phyloP scores from a whole-genome alignment of 2,329 filamentous ascomycete species.

The Alternaria triticimaculans region DNA sequence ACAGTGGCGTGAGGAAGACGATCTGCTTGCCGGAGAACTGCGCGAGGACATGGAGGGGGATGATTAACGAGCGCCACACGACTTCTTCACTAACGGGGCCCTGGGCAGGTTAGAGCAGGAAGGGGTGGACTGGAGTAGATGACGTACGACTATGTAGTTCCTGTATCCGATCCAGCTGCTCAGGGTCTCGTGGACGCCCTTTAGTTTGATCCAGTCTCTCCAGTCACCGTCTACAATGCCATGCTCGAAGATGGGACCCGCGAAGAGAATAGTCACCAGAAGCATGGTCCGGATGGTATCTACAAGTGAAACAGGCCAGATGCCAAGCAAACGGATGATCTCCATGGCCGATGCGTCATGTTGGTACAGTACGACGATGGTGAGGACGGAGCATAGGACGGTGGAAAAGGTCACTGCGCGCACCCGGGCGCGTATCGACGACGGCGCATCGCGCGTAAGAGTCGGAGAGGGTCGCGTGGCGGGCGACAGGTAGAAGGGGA shows the following conservation, averaged over 20 bases:
- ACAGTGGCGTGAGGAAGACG: constrained; percentile 81
- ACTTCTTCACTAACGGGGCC: constrained; percentile 92
- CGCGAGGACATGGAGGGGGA: constrained; percentile 81
- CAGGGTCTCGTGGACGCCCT: constrained; percentile 63
- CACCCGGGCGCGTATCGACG: constrained; percentile 86
- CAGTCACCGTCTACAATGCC: constrained; percentile 75
- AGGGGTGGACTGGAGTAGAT: neutral
- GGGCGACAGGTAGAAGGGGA: constrained; percentile 85
- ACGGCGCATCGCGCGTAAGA: constrained; percentile 84
- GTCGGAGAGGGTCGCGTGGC: constrained; percentile 79
- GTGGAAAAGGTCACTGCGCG: constrained; percentile 80
- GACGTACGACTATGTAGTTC: constrained; percentile 81
- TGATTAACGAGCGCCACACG: constrained; percentile 86
- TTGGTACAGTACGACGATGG: constrained; percentile 69
- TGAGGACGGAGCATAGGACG: constrained; percentile 68
- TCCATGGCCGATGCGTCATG: constrained; percentile 57
- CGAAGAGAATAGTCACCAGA: constrained; percentile 80
- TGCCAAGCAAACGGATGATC: constrained; percentile 75
- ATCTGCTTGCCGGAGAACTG: constrained; percentile 60
- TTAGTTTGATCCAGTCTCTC: constrained; percentile 67
- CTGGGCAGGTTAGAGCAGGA: constrained; percentile 24
- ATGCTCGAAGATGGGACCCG: constrained; percentile 81
- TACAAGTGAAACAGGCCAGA: constrained; percentile 74
- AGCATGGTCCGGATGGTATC: constrained; percentile 71
- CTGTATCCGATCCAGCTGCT: constrained; percentile 82